Evolutionary conservation across 176 grass and related monocot species (phyloP).

Genomic region (Musa schizocarpa): DNA sequence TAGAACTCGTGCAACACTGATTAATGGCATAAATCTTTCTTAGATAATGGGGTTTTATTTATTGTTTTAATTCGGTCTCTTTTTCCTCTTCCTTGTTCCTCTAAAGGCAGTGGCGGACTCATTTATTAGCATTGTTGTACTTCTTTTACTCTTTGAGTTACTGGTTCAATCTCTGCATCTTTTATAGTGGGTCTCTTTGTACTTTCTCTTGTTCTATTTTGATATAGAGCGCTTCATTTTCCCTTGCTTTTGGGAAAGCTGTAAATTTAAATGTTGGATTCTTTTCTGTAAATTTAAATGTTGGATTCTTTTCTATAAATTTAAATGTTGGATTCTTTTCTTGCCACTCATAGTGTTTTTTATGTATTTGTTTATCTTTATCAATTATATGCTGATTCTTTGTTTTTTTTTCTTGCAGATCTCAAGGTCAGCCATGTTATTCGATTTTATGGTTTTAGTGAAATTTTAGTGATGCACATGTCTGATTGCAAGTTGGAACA

Average conservation of each 20-base stretch:
- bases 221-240: background rate
- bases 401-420: slow-evolving; percentile 38
- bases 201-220: background rate
- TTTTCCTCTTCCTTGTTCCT: background rate
- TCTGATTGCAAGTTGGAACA: background rate
- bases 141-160: background rate
- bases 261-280: background rate
- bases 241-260: background rate
- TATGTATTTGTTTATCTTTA: background rate
- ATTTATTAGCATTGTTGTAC: background rate
- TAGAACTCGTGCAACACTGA: background rate
- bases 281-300: background rate
- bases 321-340: background rate
- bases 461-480: slow-evolving; percentile 8
- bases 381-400: background rate
- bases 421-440: slow-evolving; percentile 67
- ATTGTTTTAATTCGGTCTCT: background rate
- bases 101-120: background rate
- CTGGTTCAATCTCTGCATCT: background rate
- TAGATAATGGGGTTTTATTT: background rate
- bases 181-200: background rate
- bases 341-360: background rate
- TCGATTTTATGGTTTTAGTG: slow-evolving; percentile 18
- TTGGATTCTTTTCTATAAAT: background rate
- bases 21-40: background rate